These are phyloP conservation scores for Penicillium brevicompactum DNA, from an alignment of 2,329 filamentous ascomycete genomes.

Conservation along the genomic window DNA sequence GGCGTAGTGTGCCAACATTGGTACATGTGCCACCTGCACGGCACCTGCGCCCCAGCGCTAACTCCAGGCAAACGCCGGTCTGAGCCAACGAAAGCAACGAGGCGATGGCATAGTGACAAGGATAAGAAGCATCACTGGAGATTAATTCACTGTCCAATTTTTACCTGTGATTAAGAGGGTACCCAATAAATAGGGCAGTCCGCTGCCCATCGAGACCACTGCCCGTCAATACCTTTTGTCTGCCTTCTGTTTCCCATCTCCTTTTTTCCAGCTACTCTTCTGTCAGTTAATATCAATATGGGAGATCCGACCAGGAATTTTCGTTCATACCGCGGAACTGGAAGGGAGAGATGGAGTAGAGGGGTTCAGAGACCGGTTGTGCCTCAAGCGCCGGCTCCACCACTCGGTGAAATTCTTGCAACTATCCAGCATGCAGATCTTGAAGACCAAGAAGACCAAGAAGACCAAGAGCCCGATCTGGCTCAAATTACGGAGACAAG, in stretches of 20 bases:
- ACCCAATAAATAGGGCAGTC: too few species aligned
- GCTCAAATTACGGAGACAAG: conserved; percentile 41
- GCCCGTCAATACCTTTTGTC: too few species aligned
- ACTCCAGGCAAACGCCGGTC: not conserved
- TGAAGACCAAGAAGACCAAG: not conserved
- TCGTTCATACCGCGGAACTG: not conserved
- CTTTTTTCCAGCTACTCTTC: not conserved
- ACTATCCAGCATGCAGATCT: conserved; percentile 15
- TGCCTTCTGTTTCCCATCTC: too few species aligned
- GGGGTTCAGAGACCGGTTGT: not conserved
- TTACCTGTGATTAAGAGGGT: too few species aligned
- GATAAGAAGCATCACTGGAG: too few species aligned
- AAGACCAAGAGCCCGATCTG: conserved; percentile 2
- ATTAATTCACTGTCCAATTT: too few species aligned
- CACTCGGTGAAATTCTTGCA: conserved; percentile 18
- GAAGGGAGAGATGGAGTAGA: not conserved
- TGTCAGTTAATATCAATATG: not conserved
- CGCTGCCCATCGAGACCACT: too few species aligned
- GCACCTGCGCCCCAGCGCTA: not conserved
- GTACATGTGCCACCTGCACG: not conserved
- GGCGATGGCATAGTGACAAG: not conserved
- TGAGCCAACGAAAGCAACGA: not conserved
- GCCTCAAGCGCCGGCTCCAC: conserved; percentile 7
- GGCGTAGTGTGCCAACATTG: not conserved
- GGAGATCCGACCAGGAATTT: not conserved